Evolutionary conservation across 352 stramenopile species (phyloP).

Genomic region (Aphanomyces cochlioides): DNA sequence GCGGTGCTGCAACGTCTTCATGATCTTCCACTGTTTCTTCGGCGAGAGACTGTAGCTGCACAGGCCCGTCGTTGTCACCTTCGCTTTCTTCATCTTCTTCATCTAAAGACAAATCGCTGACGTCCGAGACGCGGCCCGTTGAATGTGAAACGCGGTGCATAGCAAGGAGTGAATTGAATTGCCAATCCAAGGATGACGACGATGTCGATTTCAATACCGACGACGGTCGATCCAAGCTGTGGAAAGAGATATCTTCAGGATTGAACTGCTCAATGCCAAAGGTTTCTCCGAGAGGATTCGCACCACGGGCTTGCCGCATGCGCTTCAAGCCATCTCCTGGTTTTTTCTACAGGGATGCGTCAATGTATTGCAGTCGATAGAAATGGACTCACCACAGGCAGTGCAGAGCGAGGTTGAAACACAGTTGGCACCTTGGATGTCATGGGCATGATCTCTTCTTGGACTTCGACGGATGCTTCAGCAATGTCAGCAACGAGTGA

Average conservation of each 20-base stretch:
- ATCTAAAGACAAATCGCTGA: slow-evolving; percentile 10
- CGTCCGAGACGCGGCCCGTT: slow-evolving; percentile 1
- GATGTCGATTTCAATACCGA: not conserved
- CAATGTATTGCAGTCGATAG: not conserved
- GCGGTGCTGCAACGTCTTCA: not conserved
- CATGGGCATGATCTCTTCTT: slow-evolving; percentile 10
- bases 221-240: slow-evolving; percentile 9
- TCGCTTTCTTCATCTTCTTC: not conserved
- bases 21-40: not conserved
- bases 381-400: not conserved
- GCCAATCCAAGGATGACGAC: not conserved
- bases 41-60: not conserved
- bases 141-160: not conserved
- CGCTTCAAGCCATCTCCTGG: not conserved
- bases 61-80: not conserved
- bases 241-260: slow-evolving; percentile 9
- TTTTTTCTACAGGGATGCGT: not conserved
- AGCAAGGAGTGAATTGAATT: slow-evolving; percentile 13
- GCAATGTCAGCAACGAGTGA: slow-evolving; percentile 13
- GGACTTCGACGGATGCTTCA: slow-evolving; percentile 23
- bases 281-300: not conserved
- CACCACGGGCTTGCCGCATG: not conserved
- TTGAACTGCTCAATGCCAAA: slow-evolving; percentile 23
- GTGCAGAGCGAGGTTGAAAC: not conserved
- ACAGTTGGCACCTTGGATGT: not conserved